Evolutionary conservation across 495 filamentous ascomycete genomes (phyloP).

Genomic region (Penicillium cataractarum): DNA sequence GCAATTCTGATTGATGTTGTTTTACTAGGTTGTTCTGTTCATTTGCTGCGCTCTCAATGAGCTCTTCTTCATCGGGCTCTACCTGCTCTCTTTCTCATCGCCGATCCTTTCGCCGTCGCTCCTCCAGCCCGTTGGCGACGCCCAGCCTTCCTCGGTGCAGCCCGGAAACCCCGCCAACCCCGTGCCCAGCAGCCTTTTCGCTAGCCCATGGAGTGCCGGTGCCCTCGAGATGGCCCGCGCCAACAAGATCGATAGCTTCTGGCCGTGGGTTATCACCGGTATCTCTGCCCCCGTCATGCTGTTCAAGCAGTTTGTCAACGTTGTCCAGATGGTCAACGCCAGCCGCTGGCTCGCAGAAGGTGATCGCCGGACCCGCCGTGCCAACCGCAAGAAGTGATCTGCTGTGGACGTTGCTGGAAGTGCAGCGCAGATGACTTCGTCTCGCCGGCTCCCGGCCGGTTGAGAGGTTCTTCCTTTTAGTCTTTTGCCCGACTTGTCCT

Average conservation of each 20-base stretch:
- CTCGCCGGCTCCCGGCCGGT: background rate
- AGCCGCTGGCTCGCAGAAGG: conserved; percentile 91
- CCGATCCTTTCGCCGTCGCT: conserved; percentile 84
- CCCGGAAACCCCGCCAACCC: conserved; percentile 68
- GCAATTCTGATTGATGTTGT: conserved; percentile 1
- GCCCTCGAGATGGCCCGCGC: conserved; percentile 87
- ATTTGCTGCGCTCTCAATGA: conserved; percentile 89
- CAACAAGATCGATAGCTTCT: conserved; percentile 86
- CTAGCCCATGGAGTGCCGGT: conserved; percentile 85
- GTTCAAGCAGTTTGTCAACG: conserved; percentile 90
- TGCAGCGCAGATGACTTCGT: background rate
- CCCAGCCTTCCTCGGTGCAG: conserved; percentile 57
- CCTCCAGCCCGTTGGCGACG: conserved; percentile 54
- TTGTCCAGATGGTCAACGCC: conserved; percentile 92
- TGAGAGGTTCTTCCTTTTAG: conserved; percentile 12
- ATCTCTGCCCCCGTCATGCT: conserved; percentile 84
- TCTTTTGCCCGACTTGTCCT: conserved; percentile 20
- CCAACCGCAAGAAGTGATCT: conserved; percentile 40
- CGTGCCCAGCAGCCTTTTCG: conserved; percentile 68
- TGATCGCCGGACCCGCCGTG: conserved; percentile 51
- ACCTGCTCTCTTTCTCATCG: conserved; percentile 94
- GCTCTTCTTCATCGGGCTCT: conserved; percentile 94
- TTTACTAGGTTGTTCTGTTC: conserved; percentile 81
- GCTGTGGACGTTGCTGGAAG: background rate
- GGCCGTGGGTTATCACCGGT: conserved; percentile 87